Conservation (phyloP, 306 rosid species). For the Carpinus viminea region DNA sequence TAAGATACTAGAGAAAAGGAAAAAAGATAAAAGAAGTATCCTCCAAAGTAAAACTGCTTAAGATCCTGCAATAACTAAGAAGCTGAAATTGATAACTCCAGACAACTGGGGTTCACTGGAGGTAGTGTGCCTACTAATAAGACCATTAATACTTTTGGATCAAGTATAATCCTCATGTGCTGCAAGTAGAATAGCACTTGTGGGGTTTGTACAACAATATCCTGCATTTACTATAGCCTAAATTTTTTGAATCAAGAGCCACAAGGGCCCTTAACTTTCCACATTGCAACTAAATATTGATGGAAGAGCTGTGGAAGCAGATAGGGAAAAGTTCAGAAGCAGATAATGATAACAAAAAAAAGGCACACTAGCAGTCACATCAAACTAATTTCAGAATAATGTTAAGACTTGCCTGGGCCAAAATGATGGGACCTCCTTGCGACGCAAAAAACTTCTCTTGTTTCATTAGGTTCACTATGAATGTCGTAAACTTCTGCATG, state of each 20-base stretch:
- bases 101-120: neutral
- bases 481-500: constrained; percentile 86
- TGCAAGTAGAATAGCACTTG: neutral
- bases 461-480: constrained; percentile 82
- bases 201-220: neutral
- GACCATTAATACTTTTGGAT: neutral
- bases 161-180: neutral
- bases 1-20: too few species aligned
- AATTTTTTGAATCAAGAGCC: neutral
- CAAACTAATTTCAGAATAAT: constrained; percentile 5
- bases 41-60: neutral
- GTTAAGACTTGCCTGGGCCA: constrained; percentile 81
- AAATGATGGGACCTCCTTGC: constrained; percentile 95
- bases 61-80: neutral
- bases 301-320: neutral
- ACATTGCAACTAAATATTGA: neutral
- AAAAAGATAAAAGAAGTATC: neutral
- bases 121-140: neutral
- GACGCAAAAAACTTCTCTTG: constrained; percentile 84
- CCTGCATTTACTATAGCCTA: neutral
- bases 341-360: neutral
- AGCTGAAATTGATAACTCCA: neutral
- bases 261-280: neutral
- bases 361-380: neutral
- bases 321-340: neutral